Base-by-base conservation (phyloP, 208 protist genomes). In the Giardia muris region DNA sequence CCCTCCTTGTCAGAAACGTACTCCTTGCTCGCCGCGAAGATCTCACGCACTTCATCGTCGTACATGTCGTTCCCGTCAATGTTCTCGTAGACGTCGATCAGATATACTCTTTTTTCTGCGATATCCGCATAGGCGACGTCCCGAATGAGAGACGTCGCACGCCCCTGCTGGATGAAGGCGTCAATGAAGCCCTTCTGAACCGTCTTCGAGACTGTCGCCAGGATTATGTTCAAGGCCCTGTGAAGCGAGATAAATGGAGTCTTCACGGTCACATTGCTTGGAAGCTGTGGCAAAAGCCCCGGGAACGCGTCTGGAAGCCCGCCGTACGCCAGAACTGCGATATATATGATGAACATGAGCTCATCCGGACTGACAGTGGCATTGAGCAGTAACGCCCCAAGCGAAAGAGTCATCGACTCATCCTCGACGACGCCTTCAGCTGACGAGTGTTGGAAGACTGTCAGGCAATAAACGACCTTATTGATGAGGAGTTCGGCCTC, bases 181-280 rank as follows among this genome's bases (percentile, higher is more conserved):
- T 90, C 87, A 47, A 90, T 47, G n/a, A 47, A 90, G n/a, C 87
- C 87, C 4, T 47, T 90, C 45, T 47, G 45, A 2, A 90, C 45
- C 43, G 87, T 45, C 48, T 90, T 90, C n/a, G n/a, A 47, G 1
- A 90, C 2, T 48, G 45, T 45, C 4, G 45, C 45, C 43, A 47
- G 44, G 48, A 2, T 90, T 48, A 90, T 90, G 1, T 47, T 4
- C 43, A 47, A 43, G 46, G 87, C 87, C 48, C 87, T 43, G 46
- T 90, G 46, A 48, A 90, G 1, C 2, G 87, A 47, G 10, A 90
- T 47, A 47, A 67, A 90, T n/a, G n/a, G 2, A 43, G 45, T 47
- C 2, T 44, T 47, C 48, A 47, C 2, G 0, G 0, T 90, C 42
- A 2, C 10, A 1, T 4, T 47, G 0, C 42, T 4, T 2, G 1